These are phyloP conservation scores for Boletus rufocinnamomeus DNA, from an alignment of 768 basidiomycete species.

Conservation along the genomic window DNA sequence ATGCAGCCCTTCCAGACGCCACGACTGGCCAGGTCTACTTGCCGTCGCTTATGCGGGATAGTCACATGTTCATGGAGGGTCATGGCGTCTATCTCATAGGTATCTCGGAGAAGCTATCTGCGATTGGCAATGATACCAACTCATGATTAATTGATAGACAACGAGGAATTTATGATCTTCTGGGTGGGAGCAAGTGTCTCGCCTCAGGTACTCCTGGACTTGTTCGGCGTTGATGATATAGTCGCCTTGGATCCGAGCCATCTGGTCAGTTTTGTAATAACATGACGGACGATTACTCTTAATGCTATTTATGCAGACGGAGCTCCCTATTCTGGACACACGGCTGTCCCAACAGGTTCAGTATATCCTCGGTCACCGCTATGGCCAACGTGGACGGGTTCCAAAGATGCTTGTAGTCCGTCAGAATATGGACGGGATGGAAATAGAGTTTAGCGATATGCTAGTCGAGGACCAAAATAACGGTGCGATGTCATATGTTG, in stretches of 20 bases:
- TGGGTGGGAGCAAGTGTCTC: conserved; percentile 88
- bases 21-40: conserved; percentile 58
- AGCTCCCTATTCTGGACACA: conserved; percentile 70
- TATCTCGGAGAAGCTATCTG: conserved; percentile 37
- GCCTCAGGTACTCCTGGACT: conserved; percentile 77
- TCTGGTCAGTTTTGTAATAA: conserved; percentile 50
- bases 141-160: conserved; percentile 53
- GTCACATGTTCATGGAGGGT: conserved; percentile 85
- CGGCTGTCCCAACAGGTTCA: conserved; percentile 81
- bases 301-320: conserved; percentile 45
- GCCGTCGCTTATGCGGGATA: conserved; percentile 79
- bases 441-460: conserved; percentile 97
- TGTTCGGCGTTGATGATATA: conserved; percentile 84
- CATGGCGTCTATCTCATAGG: conserved; percentile 93
- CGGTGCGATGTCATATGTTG: conserved; percentile 87
- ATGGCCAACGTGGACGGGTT: conserved; percentile 51
- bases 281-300: conserved; percentile 2
- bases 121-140: conserved; percentile 18
- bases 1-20: conserved; percentile 67
- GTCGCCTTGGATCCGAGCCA: conserved; percentile 59
- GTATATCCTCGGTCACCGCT: conserved; percentile 77
- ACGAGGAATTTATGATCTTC: conserved; percentile 82
- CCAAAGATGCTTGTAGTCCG: conserved; percentile 76
- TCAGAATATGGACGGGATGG: conserved; percentile 89
- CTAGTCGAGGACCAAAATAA: conserved; percentile 97